These are phyloP conservation scores for Backusella sp. DNA, from an alignment of 192 early-diverging fungal genomes.

Conservation along the genomic window DNA sequence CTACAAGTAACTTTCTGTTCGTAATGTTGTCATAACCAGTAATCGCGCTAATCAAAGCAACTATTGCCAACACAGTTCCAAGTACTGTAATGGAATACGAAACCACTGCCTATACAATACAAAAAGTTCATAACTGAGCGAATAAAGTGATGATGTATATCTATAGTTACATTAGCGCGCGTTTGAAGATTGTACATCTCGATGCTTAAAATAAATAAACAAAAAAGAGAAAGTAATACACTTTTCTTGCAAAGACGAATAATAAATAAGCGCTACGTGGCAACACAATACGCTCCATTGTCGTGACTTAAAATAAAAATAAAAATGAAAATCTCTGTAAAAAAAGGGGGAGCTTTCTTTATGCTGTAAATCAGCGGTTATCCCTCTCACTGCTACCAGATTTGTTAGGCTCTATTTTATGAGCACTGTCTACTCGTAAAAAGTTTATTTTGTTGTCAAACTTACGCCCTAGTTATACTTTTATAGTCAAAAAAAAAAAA, in stretches of 20 bases:
- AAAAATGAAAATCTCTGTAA: background rate
- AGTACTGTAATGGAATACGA: slow-evolving; percentile 28
- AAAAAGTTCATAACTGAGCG: background rate
- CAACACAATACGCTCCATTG: background rate
- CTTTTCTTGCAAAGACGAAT: background rate
- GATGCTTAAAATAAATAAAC: background rate
- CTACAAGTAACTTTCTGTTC: slow-evolving; percentile 14
- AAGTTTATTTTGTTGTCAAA: background rate
- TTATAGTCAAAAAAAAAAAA: too few relatives aligned
- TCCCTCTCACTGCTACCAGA: background rate
- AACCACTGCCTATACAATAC: slow-evolving; percentile 16
- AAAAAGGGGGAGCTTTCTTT: background rate
- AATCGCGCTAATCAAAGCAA: slow-evolving; percentile 23
- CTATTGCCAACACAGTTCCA: slow-evolving; percentile 21
- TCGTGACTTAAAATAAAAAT: background rate
- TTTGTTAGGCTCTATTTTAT: background rate
- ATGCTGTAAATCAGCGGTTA: background rate
- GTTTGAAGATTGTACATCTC: slow-evolving; percentile 36
- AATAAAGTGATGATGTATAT: background rate
- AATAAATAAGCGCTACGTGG: slow-evolving; percentile 1
- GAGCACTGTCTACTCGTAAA: background rate
- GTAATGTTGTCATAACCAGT: slow-evolving; percentile 11
- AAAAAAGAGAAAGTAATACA: background rate
- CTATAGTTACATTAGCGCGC: slow-evolving; percentile 26
- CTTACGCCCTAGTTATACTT: too few relatives aligned